phyloP scores from a whole-genome alignment of 108 stramenopile species.

The Nitzschia sp. region DNA sequence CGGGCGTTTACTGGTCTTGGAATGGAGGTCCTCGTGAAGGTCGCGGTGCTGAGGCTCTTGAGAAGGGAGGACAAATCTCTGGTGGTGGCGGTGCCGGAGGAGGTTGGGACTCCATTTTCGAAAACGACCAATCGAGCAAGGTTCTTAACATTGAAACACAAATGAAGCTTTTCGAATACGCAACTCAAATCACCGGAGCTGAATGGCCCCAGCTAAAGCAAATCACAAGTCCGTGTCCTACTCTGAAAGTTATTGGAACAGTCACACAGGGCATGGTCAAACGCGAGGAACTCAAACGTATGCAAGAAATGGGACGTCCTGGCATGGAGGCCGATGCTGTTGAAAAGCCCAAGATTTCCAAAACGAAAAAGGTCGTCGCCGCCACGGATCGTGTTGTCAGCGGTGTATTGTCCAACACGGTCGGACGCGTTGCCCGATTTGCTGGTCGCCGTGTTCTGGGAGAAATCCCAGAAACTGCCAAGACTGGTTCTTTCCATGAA shows the following conservation, averaged over 20 bases:
- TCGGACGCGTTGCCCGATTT: conserved; percentile 66
- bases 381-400: conserved; percentile 68
- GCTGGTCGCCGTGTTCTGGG: conserved; percentile 65
- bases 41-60: conserved; percentile 83
- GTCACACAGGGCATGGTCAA: conserved; percentile 73
- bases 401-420: conserved; percentile 64
- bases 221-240: conserved; percentile 83
- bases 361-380: conserved; percentile 53
- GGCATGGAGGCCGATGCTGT: conserved; percentile 54
- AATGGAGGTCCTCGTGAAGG: conserved; percentile 94
- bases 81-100: conserved; percentile 88
- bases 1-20: conserved; percentile 96
- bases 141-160: conserved; percentile 78
- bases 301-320: conserved; percentile 72
- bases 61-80: conserved; percentile 83
- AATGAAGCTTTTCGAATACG: conserved; percentile 62
- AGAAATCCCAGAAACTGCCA: conserved; percentile 76
- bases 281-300: conserved; percentile 85
- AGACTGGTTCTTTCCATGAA: conserved; percentile 66
- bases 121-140: conserved; percentile 89
- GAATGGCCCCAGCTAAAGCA: conserved; percentile 77
- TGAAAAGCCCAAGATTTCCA: conserved; percentile 38
- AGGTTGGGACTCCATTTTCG: conserved; percentile 86
- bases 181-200: conserved; percentile 81
- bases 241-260: conserved; percentile 84